Base-by-base conservation (phyloP, 306 rosid genomes). In the Quercus cerris region DNA sequence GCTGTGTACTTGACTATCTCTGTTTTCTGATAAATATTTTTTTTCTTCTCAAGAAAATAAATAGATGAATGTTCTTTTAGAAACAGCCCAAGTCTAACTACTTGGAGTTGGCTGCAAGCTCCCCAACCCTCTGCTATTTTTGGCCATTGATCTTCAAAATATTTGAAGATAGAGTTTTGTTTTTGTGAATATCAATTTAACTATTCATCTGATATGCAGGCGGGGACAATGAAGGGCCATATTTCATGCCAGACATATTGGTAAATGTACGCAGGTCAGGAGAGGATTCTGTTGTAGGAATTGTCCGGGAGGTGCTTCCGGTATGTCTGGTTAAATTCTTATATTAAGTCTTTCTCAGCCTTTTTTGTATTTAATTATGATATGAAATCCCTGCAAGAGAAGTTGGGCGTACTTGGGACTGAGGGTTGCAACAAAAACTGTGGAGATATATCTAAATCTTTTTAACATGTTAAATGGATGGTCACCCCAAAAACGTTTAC, bases 211-310 rank as follows among this genome's bases (percentile, higher is more conserved):
- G 27, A 54, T 33, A 84, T 78, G 89, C 85, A 96, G 98, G 98
- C 31, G 97, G 93, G 81, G 98, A 91, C 69, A 74, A 83, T 2
- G 99, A 96, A 81, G 99, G 97, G 75, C 99, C 97, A 7, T 90
- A 92, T 94, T 85, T 88, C 74, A 84, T 93, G 68, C 94, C 98
- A 22, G 98, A 96, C 71, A 89, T 96, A 83, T 84, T 96, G 78
- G 99, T 96, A 66, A 96, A 85, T 81, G 91, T 93, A 41, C 97
- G 93, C 78, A 86, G 84, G 81, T 80, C 94, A 1, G 98, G 90
- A 58, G 99, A 93, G 19, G 99, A 93, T 41, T 70, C 92, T 73
- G 78, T 86, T 67, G 61, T 78, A 44, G 99, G 98, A 74, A 76
- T 90, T 55, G 84, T 90, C 75, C 90, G 96, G 64, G 99, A 96